These are phyloP conservation scores for Geotrichum histeridarum DNA, from an alignment of 1,139 yeast species.

Conservation along the genomic window DNA sequence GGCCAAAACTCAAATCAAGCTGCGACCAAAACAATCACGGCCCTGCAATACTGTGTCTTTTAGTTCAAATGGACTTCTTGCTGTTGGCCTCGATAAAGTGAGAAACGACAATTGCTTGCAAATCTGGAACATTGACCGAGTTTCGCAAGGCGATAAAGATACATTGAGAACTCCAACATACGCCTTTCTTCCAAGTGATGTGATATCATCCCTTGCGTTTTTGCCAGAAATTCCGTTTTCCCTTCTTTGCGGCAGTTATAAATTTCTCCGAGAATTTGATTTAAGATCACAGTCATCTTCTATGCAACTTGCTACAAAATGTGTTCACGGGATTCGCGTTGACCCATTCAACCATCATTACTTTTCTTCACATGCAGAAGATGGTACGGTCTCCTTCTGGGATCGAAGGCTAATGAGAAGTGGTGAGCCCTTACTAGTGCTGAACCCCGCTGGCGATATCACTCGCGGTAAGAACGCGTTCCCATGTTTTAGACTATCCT, in stretches of 20 bases:
- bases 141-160: conserved; percentile 10
- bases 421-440: conserved; percentile 28
- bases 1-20: conserved; percentile 42
- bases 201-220: conserved; percentile 63
- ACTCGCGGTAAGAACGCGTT: conserved; percentile 55
- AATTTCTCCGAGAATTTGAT: conserved; percentile 74
- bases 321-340: conserved; percentile 61
- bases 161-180: conserved; percentile 43
- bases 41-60: conserved; percentile 74
- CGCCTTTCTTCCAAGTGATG: conserved; percentile 68
- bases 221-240: conserved; percentile 54
- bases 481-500: conserved; percentile 68
- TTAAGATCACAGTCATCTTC: conserved; percentile 62
- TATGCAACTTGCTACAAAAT: conserved; percentile 71
- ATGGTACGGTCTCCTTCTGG: conserved; percentile 82
- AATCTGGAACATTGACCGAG: conserved; percentile 71
- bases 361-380: conserved; percentile 74
- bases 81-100: conserved; percentile 75
- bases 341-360: conserved; percentile 63
- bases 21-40: conserved; percentile 63
- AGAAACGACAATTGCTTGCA: conserved; percentile 73
- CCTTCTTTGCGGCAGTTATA: conserved; percentile 71
- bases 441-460: conserved; percentile 64
- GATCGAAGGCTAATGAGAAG: conserved; percentile 63
- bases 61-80: conserved; percentile 59